Percentiles rank a stretch among this genome's conserved stretches.
phyloP scores from a whole-genome alignment of 257 asterid species.

The Eucommia ulmoides region DNA sequence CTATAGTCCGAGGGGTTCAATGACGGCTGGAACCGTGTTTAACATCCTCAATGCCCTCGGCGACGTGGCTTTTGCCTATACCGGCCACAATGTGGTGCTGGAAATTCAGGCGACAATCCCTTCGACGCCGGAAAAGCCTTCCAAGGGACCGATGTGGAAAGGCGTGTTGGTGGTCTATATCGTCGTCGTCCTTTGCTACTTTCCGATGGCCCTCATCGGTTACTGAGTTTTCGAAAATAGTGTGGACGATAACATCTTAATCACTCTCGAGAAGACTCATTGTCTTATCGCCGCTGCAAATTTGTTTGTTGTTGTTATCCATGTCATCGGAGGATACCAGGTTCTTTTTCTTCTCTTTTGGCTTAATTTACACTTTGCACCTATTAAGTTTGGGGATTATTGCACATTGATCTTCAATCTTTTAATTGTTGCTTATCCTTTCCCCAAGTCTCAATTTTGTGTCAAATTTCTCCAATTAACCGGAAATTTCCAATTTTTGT shows the following conservation, averaged over 20 bases:
- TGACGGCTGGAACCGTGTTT: conserved; percentile 10
- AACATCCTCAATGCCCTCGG: conserved; percentile 35
- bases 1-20: conserved; percentile 13
- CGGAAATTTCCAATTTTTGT: no score
- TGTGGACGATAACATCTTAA: conserved; percentile 35
- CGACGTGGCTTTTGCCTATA: conserved; percentile 31
- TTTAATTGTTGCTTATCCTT: no score
- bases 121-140: no score
- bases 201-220: no score
- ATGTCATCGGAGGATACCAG: conserved; percentile 71
- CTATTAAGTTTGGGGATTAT: no score
- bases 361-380: no score
- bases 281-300: conserved; percentile 58
- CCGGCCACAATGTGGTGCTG: conserved; percentile 44
- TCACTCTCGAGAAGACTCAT: conserved; percentile 29
- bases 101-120: conserved; percentile 53
- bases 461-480: no score
- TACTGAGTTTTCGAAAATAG: no score
- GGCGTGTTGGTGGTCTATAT: conserved; percentile 36
- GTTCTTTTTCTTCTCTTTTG: conserved; percentile 14
- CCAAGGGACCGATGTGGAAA: no score
- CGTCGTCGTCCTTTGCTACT: no score
- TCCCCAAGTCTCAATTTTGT: no score
- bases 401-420: no score
- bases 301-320: conserved; percentile 52